Evolutionary conservation across 1,139 yeast genomes (phyloP), one percentile per base, ranked within the genome.

Genomic region (Geotrichum phurueaensis): DNA sequence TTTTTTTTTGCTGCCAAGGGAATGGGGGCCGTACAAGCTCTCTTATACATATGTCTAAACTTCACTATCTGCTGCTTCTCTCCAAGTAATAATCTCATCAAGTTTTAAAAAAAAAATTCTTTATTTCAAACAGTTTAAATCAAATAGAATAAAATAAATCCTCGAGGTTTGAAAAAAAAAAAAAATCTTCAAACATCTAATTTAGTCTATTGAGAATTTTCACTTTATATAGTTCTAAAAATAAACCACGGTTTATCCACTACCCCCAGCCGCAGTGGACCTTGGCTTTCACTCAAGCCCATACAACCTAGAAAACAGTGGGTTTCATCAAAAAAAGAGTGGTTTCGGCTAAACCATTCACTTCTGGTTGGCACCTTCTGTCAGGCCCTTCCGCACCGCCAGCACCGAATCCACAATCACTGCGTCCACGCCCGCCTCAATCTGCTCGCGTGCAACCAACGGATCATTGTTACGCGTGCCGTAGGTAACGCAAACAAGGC

Each of bases 351-450:
- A 39, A 5, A 6, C 4, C 10, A n/a, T 15, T 39, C 20, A 39
- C 10, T 3, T 18, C 9, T 39, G 31, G 51, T 48, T 23, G 18
- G 51, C 31, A 48, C 27, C 51, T n/a, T 58, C 66, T 12, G 77
- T 79, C 66, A 92, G 79, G 5, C 92, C 97, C 68, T 87, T 88
- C 70, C 97, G 81, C 15, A 92, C 96, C 0, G 97, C 97, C 71
- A 92, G 79, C 2, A 94, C 98, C 64, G 91, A 87, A 73, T 94
- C 98, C 4, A 90, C 98, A 75, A 94, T 94, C 23, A 94, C 98
- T 0, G 99, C 99, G 77, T 94, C 98, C 9, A 94, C 97, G 15
- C 98, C 98, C 12, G 96, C 94, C 66, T 84, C 84, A 86, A 94
- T 87, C 73, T 94, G 97, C 63, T 88, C 78, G 67, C 85, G 85